Conservation (phyloP, 441 rosid genomes). For the Manihot esculenta region DNA sequence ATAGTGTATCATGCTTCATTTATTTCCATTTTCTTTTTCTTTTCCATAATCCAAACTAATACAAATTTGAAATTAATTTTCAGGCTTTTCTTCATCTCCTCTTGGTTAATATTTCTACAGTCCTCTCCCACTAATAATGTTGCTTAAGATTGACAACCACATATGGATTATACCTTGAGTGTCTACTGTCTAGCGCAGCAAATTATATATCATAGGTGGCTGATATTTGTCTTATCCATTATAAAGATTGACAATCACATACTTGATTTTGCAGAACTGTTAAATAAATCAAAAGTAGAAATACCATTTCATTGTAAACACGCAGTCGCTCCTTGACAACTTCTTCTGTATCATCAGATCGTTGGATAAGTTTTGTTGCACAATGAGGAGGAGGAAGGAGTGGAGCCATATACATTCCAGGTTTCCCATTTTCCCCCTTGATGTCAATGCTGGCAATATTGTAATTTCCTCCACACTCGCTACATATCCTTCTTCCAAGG, state of each 20-base stretch:
- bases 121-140: background rate
- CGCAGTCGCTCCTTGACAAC: conserved; percentile 86
- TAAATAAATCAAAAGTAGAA: background rate
- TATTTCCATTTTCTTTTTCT: background rate
- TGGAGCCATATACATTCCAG: conserved; percentile 90
- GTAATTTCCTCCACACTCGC: conserved; percentile 85
- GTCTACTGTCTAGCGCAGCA: background rate
- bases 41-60: background rate
- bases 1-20: background rate
- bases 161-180: background rate
- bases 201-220: background rate
- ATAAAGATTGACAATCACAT: background rate
- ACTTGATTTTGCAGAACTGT: background rate
- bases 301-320: conserved; percentile 71
- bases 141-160: too few species aligned
- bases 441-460: conserved; percentile 86
- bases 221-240: too few species aligned
- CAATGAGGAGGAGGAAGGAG: conserved; percentile 91
- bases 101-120: background rate
- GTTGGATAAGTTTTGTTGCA: conserved; percentile 73
- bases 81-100: background rate
- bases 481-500: conserved; percentile 90
- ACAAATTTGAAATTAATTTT: background rate
- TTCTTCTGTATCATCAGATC: conserved; percentile 90
- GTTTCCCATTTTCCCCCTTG: conserved; percentile 68